Conservation (phyloP, 129 eudicot genomes). For the Centaurea solstitialis region DNA sequence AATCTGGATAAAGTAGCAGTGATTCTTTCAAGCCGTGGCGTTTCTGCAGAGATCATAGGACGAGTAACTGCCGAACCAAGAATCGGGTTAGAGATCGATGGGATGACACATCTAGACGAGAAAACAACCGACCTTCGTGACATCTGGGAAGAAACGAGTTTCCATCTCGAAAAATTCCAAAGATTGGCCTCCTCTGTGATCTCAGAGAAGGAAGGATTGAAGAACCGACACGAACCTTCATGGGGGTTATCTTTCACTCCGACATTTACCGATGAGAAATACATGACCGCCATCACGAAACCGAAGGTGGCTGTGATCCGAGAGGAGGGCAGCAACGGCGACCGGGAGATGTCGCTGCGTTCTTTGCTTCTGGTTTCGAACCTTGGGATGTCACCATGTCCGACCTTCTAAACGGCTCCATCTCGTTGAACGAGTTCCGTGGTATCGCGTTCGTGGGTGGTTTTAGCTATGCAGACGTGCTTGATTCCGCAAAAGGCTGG, state of each 20-base stretch:
- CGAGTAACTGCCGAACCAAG: slow-evolving; percentile 49
- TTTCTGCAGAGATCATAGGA: slow-evolving; percentile 64
- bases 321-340: slow-evolving; percentile 97
- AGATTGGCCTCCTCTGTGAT: slow-evolving; percentile 72
- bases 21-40: slow-evolving; percentile 40
- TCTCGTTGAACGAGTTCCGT: slow-evolving; percentile 49
- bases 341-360: slow-evolving; percentile 90
- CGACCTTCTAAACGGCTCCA: slow-evolving; percentile 61
- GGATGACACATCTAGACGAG: slow-evolving; percentile 53
- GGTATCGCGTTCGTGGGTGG: slow-evolving; percentile 92
- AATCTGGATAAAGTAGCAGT: slow-evolving; percentile 44
- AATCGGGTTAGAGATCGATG: slow-evolving; percentile 59
- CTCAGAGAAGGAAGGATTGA: slow-evolving; percentile 68
- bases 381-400: slow-evolving; percentile 91
- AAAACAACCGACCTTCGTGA: slow-evolving; percentile 65
- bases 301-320: slow-evolving; percentile 88
- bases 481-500: slow-evolving; percentile 99
- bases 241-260: slow-evolving; percentile 85
- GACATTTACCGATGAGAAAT: slow-evolving; percentile 50
- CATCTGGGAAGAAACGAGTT: slow-evolving; percentile 94
- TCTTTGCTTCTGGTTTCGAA: slow-evolving; percentile 69
- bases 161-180: slow-evolving; percentile 64
- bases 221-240: slow-evolving; percentile 63
- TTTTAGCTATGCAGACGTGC: slow-evolving; percentile 95
- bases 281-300: slow-evolving; percentile 45